phyloP scores from a whole-genome alignment of 805 yeast species.

The Schwanniomyces occidentalis region DNA sequence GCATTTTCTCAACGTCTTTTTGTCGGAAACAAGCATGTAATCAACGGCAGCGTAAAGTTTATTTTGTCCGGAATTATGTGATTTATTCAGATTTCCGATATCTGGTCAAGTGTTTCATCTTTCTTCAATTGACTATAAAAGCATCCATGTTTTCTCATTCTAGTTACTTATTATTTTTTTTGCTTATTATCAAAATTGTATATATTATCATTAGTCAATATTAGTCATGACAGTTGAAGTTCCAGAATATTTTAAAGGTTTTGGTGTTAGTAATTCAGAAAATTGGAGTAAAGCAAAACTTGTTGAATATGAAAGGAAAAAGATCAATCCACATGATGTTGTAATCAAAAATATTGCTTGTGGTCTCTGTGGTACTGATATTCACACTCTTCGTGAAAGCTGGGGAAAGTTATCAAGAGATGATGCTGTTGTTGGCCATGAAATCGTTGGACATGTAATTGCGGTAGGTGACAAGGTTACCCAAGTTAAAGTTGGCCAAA shows the following conservation, averaged over 20 bases:
- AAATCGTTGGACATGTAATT: constrained; percentile 60
- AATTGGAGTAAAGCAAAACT: constrained; percentile 30
- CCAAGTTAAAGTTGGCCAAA: constrained; percentile 60
- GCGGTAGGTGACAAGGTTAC: constrained; percentile 59
- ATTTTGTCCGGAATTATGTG: no score
- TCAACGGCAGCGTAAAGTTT: no score
- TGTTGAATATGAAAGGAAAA: constrained; percentile 25
- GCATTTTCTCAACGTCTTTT: no score
- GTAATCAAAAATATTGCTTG: constrained; percentile 59
- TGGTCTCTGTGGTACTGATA: constrained; percentile 67
- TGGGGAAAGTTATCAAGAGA: constrained; percentile 46
- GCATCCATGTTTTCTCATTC: no score
- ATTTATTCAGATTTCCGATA: no score
- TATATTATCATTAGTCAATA: no score
- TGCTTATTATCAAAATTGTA: no score
- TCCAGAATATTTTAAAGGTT: constrained; percentile 33
- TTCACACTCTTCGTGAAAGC: constrained; percentile 51
- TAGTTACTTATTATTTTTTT: no score
- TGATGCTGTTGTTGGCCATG: constrained; percentile 58
- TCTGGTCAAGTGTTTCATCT: no score
- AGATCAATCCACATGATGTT: constrained; percentile 38
- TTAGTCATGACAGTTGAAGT: constrained; percentile 10
- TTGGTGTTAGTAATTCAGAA: constrained; percentile 22
- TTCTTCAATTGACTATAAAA: no score
- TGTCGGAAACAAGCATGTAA: no score